A percentile compares a stretch with the other conserved stretches of the same genome.
Conservation (phyloP, 2,329 filamentous ascomycete species). For the Apiospora aurea region DNA sequence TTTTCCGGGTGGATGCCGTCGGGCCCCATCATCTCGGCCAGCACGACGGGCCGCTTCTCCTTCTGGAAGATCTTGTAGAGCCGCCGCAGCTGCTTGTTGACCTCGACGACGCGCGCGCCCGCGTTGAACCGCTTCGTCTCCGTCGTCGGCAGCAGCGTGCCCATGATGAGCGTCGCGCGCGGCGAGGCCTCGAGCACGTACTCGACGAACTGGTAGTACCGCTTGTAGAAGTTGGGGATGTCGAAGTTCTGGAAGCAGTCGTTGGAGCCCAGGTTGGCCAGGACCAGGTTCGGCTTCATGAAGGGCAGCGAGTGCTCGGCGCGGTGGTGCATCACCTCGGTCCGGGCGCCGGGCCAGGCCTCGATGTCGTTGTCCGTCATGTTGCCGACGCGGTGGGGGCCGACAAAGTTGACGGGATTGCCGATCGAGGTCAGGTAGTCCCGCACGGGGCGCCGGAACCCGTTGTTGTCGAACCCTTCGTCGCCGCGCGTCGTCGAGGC, state of each 20-base stretch:
- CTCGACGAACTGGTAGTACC: conserved; percentile 36
- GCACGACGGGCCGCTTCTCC: conserved; percentile 34
- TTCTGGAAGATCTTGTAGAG: conserved; percentile 33
- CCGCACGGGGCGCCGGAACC: conserved; percentile 37
- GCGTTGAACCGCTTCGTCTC: conserved; percentile 28
- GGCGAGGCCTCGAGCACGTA: conserved; percentile 34
- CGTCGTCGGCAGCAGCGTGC: conserved; percentile 36
- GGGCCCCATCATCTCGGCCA: conserved; percentile 36
- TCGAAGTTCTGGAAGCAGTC: conserved; percentile 37
- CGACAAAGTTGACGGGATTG: conserved; percentile 38
- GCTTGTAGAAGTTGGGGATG: conserved; percentile 34
- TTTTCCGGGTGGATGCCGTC: conserved; percentile 32
- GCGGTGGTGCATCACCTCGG: conserved; percentile 35
- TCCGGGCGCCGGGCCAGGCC: conserved; percentile 36
- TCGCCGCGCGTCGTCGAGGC: conserved; percentile 38
- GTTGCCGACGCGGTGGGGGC: conserved; percentile 34
- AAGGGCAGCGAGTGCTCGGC: conserved; percentile 33
- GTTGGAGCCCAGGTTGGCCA: conserved; percentile 37
- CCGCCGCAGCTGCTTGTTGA: conserved; percentile 35
- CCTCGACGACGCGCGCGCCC: conserved; percentile 29
- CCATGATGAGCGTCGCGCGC: conserved; percentile 34
- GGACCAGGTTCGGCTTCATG: conserved; percentile 35
- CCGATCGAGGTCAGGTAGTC: conserved; percentile 33
- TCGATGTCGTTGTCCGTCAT: conserved; percentile 38
- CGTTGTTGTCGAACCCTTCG: conserved; percentile 35